phyloP scores from a whole-genome alignment of 331 rosid genomes.

The Telfairia occidentalis region DNA sequence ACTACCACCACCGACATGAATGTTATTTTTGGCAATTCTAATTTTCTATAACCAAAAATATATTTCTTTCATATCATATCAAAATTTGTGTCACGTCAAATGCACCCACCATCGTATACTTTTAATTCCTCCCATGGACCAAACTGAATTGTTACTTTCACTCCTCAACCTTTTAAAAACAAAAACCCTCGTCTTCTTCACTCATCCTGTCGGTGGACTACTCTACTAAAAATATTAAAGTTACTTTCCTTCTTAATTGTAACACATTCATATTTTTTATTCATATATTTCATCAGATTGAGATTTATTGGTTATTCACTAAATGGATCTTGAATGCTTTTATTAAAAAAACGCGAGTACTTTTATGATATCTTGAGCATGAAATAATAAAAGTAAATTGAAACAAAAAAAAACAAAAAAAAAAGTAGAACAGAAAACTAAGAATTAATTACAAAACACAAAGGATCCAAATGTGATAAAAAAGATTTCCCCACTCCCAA shows the following conservation, averaged over 20 bases:
- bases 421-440: too few species aligned
- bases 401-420: background rate
- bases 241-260: too few species aligned
- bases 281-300: background rate
- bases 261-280: background rate
- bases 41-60: background rate
- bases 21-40: background rate
- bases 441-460: background rate
- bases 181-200: background rate
- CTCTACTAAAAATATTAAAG: background rate
- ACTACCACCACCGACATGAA: background rate
- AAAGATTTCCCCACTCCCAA: background rate
- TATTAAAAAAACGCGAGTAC: too few species aligned
- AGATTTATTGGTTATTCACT: background rate
- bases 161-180: background rate
- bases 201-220: slow-evolving; percentile 1
- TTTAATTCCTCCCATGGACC: background rate
- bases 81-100: background rate
- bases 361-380: too few species aligned
- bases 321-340: too few species aligned
- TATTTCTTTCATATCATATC: background rate
- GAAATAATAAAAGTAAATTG: background rate
- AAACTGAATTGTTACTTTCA: background rate
- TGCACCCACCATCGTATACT: background rate
- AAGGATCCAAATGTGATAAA: background rate